Conservation (phyloP, 352 stramenopile genomes). For the Plasmopara muralis region DNA sequence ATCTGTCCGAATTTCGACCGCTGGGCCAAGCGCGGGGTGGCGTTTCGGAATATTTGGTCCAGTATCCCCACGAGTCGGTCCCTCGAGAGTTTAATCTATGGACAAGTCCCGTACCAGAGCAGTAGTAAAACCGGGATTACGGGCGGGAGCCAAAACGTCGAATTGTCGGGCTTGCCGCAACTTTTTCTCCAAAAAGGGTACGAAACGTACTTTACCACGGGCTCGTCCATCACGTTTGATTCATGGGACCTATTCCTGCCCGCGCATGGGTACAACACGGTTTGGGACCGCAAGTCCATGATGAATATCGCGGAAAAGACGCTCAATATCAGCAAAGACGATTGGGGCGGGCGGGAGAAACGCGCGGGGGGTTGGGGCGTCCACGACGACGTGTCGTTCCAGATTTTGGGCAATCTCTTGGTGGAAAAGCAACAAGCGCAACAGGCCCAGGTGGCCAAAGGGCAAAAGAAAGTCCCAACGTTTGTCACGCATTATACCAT, state of each 20-base stretch:
- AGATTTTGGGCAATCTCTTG: constrained; percentile 1
- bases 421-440: constrained; percentile 14
- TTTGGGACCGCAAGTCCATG: constrained; percentile 5
- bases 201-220: constrained; percentile 9
- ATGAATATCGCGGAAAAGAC: constrained; percentile 5
- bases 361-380: constrained; percentile 1
- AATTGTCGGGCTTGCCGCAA: constrained; percentile 5
- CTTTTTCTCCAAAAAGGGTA: constrained; percentile 5
- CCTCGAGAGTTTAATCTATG: constrained; percentile 4
- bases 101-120: constrained; percentile 5
- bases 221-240: constrained; percentile 1
- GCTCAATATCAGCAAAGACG: constrained; percentile 1
- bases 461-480: constrained; percentile 27
- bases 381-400: constrained; percentile 3
- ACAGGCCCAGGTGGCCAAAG: constrained; percentile 2
- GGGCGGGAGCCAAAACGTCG: background rate
- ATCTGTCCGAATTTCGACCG: constrained; percentile 6
- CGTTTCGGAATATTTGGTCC: constrained; percentile 7
- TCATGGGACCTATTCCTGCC: constrained; percentile 3
- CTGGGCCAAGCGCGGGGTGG: constrained; percentile 5
- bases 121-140: constrained; percentile 2
- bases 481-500: constrained; percentile 62
- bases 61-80: constrained; percentile 7
- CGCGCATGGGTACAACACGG: background rate
- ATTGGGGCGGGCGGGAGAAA: background rate